Evolutionary conservation across 371 early-diverging fungal genomes (phyloP), one percentile per base, ranked within the genome.

Genomic region (Phascolomyces articulosus): DNA sequence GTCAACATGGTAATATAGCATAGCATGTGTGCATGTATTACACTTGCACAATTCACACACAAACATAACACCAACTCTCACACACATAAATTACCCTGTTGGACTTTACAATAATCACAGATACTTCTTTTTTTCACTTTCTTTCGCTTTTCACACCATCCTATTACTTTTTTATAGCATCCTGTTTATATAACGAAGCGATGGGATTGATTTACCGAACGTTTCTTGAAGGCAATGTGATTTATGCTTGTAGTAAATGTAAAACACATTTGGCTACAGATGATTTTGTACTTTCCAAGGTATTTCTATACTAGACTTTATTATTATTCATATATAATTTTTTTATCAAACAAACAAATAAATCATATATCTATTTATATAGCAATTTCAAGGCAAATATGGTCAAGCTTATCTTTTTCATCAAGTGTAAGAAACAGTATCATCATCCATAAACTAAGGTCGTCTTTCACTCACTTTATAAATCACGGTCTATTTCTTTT

Each of bases 241-340:
- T 92, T 61, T 85, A 87, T 65, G 85, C 84, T 38, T 93, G 93
- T 72, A 72, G 66, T 48, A 70, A 77, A 15, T 93, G 94, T 75
- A 84, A 85, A 66, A 93, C 89, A n/a, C 94, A 92, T 61, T 77
- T 93, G 20, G 81, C 90, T 18, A 86, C 90, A 21, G 66, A 56
- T 18, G 87, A 87, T 6, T 80, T 79, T 48, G 77, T 92, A 47
- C 68, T 91, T 28, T 91, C 91, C 28, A 90, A 82, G 80, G 91
- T 86, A 83, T 40, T 29, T 49, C 21, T 10, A 1, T 2, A 44
- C 6, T n/a, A n/a, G n/a, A n/a, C n/a, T n/a, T n/a, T n/a, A 44
- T 44, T 13, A 44, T 44, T 44, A 40, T 16, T 23, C 28, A 40
- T 40, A 57, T 20, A 20, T 9, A 11, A 9, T 31, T 31, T 40